Percentiles rank a stretch among this genome's conserved stretches.
phyloP scores from a whole-genome alignment of 2,329 filamentous ascomycete species.

The Penicillium glabrum region DNA sequence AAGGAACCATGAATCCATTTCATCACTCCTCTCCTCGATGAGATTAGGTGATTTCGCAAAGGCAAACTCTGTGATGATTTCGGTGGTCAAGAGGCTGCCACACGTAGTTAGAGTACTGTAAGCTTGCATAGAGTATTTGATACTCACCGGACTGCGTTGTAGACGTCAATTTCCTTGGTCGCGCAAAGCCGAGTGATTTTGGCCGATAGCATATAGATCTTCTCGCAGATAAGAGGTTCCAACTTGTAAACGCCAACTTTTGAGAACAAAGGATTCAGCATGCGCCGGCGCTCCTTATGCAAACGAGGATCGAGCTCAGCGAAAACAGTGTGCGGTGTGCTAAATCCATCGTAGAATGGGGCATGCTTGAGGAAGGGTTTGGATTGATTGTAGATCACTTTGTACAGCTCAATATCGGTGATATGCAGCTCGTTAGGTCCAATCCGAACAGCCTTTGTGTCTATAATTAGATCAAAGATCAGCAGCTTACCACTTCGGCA shows the following conservation, averaged over 20 bases:
- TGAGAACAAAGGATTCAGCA: not conserved
- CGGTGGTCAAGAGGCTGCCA: not conserved
- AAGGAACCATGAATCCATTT: not conserved
- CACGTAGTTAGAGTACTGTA: not conserved
- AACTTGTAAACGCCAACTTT: not conserved
- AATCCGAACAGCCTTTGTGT: not conserved
- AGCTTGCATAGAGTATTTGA: not conserved
- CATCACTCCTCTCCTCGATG: not conserved
- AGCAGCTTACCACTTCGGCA: not conserved
- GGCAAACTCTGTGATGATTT: not conserved
- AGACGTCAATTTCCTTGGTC: not conserved
- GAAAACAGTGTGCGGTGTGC: not conserved
- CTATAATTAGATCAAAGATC: not conserved
- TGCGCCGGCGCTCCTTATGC: not conserved
- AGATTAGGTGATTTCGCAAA: not conserved
- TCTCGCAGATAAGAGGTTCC: not conserved
- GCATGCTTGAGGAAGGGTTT: not conserved
- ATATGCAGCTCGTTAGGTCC: not conserved
- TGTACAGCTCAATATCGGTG: not conserved
- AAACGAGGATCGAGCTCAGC: not conserved
- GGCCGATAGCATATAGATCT: not conserved
- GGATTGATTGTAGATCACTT: not conserved
- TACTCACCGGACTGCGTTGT: not conserved
- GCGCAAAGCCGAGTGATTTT: not conserved
- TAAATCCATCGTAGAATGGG: not conserved